Evolutionary conservation across 495 filamentous ascomycete species (phyloP).

Genomic region (Lophiotrema nucula): DNA sequence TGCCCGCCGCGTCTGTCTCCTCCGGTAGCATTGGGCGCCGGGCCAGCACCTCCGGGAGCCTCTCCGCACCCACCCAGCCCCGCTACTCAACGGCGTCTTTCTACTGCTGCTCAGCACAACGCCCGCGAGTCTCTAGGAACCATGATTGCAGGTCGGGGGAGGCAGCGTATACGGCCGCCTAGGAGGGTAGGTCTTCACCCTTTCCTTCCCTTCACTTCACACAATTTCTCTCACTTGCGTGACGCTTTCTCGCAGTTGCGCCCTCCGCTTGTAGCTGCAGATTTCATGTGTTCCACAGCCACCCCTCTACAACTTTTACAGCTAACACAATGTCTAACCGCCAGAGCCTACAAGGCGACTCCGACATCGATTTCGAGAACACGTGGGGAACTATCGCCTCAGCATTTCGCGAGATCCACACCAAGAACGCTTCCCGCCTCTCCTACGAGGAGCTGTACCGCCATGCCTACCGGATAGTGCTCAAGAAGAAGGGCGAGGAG

Average conservation of each 20-base stretch:
- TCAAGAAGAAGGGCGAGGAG: slow-evolving; percentile 79
- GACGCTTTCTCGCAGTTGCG: no score
- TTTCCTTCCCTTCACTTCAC: background rate
- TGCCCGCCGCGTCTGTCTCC: background rate
- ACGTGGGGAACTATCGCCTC: slow-evolving; percentile 73
- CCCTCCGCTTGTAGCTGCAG: background rate
- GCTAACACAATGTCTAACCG: background rate
- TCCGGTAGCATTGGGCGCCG: no score
- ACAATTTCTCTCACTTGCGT: no score
- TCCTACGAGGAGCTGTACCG: slow-evolving; percentile 97
- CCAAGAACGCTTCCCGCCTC: slow-evolving; percentile 81
- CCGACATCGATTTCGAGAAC: slow-evolving; percentile 69
- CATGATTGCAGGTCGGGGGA: slow-evolving; percentile 65
- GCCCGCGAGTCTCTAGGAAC: no score
- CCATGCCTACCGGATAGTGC: slow-evolving; percentile 91
- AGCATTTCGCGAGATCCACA: slow-evolving; percentile 83
- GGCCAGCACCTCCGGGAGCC: no score
- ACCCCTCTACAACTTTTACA: background rate
- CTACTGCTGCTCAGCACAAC: no score
- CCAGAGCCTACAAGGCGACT: slow-evolving; percentile 56
- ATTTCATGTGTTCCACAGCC: background rate
- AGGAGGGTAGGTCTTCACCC: slow-evolving; percentile 56
- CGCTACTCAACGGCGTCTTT: no score
- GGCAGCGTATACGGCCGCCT: slow-evolving; percentile 71
- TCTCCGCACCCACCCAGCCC: no score